These are phyloP conservation scores for Pharnaceum exiguum DNA, from an alignment of 148 eudicot genomes.

Conservation along the genomic window DNA sequence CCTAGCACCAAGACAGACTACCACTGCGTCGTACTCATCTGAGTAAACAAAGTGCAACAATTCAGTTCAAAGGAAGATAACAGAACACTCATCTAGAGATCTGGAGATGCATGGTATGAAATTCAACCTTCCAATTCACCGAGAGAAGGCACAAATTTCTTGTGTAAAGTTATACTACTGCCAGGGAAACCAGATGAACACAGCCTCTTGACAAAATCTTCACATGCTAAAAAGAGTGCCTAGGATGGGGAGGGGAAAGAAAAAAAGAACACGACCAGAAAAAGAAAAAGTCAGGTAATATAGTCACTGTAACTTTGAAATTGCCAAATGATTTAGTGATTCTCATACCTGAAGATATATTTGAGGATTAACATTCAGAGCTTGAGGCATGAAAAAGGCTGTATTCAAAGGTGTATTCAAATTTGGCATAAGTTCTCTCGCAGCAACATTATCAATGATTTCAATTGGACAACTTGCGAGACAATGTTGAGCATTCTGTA, in stretches of 20 bases:
- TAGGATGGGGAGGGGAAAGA: constrained; percentile 20
- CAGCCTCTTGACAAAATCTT: constrained; percentile 38
- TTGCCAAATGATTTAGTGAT: not conserved
- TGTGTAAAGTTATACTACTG: constrained; percentile 46
- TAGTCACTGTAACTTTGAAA: not conserved
- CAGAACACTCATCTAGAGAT: constrained; percentile 1
- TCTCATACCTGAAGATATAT: constrained; percentile 67
- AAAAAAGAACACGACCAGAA: not conserved
- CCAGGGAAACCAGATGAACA: constrained; percentile 29
- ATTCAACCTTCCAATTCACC: constrained; percentile 55
- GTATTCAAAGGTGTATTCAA: constrained; percentile 56
- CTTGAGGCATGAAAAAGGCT: constrained; percentile 91
- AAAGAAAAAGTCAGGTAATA: not conserved
- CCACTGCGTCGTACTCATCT: constrained; percentile 77
- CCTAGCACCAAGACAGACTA: constrained; percentile 87
- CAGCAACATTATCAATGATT: constrained; percentile 50
- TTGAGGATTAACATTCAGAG: constrained; percentile 73
- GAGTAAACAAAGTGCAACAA: constrained; percentile 18
- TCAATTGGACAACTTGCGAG: constrained; percentile 72
- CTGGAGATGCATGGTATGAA: no score
- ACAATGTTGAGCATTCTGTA: constrained; percentile 72
- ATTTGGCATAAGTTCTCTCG: constrained; percentile 63
- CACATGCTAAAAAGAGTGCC: constrained; percentile 75
- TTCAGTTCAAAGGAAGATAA: constrained; percentile 4
- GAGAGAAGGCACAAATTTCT: constrained; percentile 45